Percentiles rank a stretch among this genome's conserved stretches.
Conservation (phyloP, 78 protist species). For the Dictyostelium brefeldianum region DNA sequence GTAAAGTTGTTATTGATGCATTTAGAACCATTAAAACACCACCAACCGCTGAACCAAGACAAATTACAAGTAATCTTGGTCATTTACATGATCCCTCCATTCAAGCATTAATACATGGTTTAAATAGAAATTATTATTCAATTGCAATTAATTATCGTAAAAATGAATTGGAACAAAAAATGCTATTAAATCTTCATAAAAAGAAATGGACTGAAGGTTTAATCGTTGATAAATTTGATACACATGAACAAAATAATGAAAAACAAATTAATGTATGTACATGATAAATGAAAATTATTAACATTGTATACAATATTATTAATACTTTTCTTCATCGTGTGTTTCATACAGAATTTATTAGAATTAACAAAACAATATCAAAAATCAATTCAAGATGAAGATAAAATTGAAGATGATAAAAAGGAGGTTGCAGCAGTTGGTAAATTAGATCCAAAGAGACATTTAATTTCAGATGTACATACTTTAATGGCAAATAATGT, state of each 20-base stretch:
- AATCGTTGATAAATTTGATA: slow-evolving; percentile 83
- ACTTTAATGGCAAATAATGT: slow-evolving; percentile 96
- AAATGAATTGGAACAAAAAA: slow-evolving; percentile 98
- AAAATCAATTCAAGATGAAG: slow-evolving; percentile 95
- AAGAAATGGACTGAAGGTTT: slow-evolving; percentile 98
- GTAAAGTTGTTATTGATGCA: slow-evolving; percentile 99
- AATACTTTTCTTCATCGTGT: background rate
- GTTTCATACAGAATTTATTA: background rate
- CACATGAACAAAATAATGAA: slow-evolving; percentile 89
- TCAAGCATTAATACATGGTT: slow-evolving; percentile 98
- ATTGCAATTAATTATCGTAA: slow-evolving; percentile 97
- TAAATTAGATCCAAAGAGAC: slow-evolving; percentile 95
- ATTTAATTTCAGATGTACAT: slow-evolving; percentile 90
- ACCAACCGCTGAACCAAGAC: slow-evolving; percentile 98
- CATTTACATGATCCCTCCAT: slow-evolving; percentile 98
- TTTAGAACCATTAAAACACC: slow-evolving; percentile 96
- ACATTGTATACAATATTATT: too few species aligned
- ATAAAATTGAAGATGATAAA: slow-evolving; percentile 86
- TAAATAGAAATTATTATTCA: slow-evolving; percentile 98
- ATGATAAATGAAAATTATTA: background rate
- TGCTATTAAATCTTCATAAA: slow-evolving; percentile 96
- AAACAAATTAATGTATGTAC: slow-evolving; percentile 83
- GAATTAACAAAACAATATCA: slow-evolving; percentile 15
- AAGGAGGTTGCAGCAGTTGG: slow-evolving; percentile 86
- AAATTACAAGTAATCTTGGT: slow-evolving; percentile 99